Evolutionary conservation across 176 grass and related monocot genomes (phyloP).

Genomic region (Guadua angustifolia): DNA sequence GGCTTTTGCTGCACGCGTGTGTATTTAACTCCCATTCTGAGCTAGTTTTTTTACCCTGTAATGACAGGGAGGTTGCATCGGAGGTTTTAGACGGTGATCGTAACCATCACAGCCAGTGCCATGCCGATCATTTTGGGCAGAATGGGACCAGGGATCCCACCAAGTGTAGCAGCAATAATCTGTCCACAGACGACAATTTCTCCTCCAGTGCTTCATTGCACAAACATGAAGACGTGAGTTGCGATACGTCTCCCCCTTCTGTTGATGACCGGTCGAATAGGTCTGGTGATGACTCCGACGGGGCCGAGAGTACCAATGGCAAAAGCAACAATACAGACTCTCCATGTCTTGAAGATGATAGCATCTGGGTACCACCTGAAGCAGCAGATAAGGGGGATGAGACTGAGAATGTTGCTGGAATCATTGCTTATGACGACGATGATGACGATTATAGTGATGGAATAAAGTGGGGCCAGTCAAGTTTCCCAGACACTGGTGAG

Average conservation of each 20-base stretch:
- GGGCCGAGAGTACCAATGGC: conserved; percentile 48
- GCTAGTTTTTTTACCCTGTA: not conserved
- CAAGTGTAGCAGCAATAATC: conserved; percentile 30
- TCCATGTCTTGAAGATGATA: conserved; percentile 42
- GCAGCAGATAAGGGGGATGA: conserved; percentile 70
- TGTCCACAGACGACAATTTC: conserved; percentile 24
- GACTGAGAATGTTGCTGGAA: conserved; percentile 40
- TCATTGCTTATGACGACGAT: conserved; percentile 56
- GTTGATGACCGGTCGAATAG: conserved; percentile 49
- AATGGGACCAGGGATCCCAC: conserved; percentile 24
- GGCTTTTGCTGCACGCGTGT: not conserved
- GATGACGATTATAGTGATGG: conserved; percentile 58
- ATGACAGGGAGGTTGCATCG: conserved; percentile 40
- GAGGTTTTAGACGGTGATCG: conserved; percentile 28
- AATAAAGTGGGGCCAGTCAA: conserved; percentile 73
- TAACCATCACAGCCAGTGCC: conserved; percentile 13
- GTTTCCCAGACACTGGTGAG: conserved; percentile 54
- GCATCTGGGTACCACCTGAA: conserved; percentile 77
- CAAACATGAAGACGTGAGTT: conserved; percentile 28
- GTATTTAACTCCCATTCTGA: conserved; percentile 15
- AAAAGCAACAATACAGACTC: conserved; percentile 23
- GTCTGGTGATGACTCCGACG: conserved; percentile 55
- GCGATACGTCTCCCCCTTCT: conserved; percentile 22
- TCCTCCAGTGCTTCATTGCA: conserved; percentile 34
- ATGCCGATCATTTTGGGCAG: conserved; percentile 3